Evolutionary conservation across 805 yeast genomes (phyloP), one percentile per base, ranked within the genome.

Genomic region (Candida broadrunensis): DNA sequence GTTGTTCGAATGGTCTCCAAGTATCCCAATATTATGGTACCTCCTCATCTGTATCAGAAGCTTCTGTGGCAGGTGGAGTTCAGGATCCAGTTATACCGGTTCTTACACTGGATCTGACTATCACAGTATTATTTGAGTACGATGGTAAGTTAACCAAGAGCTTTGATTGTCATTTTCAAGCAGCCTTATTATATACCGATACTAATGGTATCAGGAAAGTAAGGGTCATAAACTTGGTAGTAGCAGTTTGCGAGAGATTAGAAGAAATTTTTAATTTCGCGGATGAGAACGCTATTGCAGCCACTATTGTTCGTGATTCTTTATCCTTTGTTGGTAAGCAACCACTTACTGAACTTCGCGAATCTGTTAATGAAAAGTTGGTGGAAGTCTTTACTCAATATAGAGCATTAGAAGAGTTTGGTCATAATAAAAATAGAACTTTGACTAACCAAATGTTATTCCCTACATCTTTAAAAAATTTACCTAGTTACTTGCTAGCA

Each of bases 1-100:
- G 99, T 48, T 84, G 90, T 51, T 88, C 97, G 1, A 80, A 77
- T 48, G 98, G 98, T 0, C 67, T 93, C 38, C 95, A 87, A 55
- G 88, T 91, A 7, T 64, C 77, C 13, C 79, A 79, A 41, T 87
- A 89, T 56, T 85, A 83, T 51, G 91, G 91, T 0, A 61, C 72
- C 5, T 61, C 70, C 3, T 45, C 65, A 0, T 49, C 60, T 1
- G 50, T 52, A 3, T 36, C 58, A 2, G 62, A 61, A 6, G 44
- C 55, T 13, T 42, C 55, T 11, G 47, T 56, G 3, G 47, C 50
- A 3, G 61, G 59, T n/a, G 42, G 43, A 18, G 74, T 72, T 33
- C 65, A 69, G 13, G 95, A 85, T 53, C 91, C 93, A 5, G 61
- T 67, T n/a, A 60, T 87, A n/a, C 88, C 95, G 0, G 66, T 78